These are phyloP conservation scores for Flaveria brownii DNA, from an alignment of 129 eudicot species.

Conservation along the genomic window DNA sequence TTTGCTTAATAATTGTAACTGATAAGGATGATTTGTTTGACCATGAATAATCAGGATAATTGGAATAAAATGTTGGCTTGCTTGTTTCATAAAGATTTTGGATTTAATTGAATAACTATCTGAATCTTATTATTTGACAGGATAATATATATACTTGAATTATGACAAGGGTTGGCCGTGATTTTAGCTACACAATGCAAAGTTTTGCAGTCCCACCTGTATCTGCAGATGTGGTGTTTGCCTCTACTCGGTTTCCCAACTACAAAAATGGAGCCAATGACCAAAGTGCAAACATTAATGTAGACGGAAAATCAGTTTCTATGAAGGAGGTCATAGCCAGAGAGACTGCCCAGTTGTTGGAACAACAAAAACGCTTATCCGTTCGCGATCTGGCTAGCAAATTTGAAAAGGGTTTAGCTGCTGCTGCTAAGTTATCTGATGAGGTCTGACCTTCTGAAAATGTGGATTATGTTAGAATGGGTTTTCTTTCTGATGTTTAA, in stretches of 20 bases:
- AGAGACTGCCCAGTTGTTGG: conserved; percentile 73
- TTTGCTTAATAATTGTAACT: not conserved
- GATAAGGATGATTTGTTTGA: conserved; percentile 16
- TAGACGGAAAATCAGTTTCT: conserved; percentile 51
- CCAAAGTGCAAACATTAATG: conserved; percentile 42
- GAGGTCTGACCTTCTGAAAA: conserved; percentile 55
- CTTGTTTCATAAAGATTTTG: conserved; percentile 18
- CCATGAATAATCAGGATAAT: not conserved
- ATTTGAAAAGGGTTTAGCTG: conserved; percentile 95
- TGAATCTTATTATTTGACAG: conserved; percentile 17
- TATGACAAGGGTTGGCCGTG: conserved; percentile 80
- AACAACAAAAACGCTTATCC: conserved; percentile 79
- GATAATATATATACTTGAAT: conserved; percentile 11
- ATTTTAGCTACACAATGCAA: conserved; percentile 63
- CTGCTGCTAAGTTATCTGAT: conserved; percentile 87
- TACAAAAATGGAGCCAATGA: conserved; percentile 63
- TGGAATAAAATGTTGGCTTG: conserved; percentile 16
- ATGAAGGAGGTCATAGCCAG: conserved; percentile 73
- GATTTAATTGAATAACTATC: conserved; percentile 10
- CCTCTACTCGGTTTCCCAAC: conserved; percentile 74
- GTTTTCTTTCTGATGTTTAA: conserved; percentile 14
- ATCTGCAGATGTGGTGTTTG: conserved; percentile 80
- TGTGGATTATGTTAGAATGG: not conserved
- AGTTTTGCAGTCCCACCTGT: conserved; percentile 73
- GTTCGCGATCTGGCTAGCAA: conserved; percentile 95